phyloP scores from a whole-genome alignment of 768 basidiomycete species.

The Boletus tomentosulus region DNA sequence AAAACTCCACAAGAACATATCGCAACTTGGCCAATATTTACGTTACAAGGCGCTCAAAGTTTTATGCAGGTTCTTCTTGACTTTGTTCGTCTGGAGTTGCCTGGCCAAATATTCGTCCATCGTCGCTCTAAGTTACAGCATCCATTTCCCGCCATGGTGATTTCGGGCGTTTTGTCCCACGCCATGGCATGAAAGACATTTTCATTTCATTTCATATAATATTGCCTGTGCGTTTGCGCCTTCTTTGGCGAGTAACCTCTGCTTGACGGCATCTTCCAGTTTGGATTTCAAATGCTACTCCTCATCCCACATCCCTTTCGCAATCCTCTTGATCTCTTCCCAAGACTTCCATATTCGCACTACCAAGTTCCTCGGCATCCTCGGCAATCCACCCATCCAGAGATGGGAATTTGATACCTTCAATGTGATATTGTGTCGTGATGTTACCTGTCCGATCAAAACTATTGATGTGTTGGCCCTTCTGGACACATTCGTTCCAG shows the following conservation, averaged over 20 bases:
- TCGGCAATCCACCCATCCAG: constrained; percentile 1
- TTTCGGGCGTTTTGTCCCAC: no score
- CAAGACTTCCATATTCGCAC: neutral
- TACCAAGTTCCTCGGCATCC: neutral
- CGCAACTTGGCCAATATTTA: neutral
- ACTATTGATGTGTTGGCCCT: neutral
- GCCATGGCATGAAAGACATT: no score
- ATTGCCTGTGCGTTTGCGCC: neutral
- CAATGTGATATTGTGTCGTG: constrained; percentile 4
- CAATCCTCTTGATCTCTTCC: neutral
- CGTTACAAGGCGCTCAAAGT: neutral
- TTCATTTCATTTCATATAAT: neutral
- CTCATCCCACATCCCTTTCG: no score
- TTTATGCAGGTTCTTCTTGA: neutral
- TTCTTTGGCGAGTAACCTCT: neutral
- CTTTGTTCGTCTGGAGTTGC: no score
- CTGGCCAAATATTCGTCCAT: neutral
- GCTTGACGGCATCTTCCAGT: neutral
- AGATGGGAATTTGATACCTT: constrained; percentile 3
- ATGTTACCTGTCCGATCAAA: neutral
- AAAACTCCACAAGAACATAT: neutral
- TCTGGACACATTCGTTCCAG: constrained; percentile 1
- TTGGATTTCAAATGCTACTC: no score
- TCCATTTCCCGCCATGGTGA: neutral
- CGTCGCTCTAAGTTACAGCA: neutral